Percentiles rank a stretch among this genome's conserved stretches.
phyloP scores from a whole-genome alignment of 257 asterid species.

The Petunia axillaris region DNA sequence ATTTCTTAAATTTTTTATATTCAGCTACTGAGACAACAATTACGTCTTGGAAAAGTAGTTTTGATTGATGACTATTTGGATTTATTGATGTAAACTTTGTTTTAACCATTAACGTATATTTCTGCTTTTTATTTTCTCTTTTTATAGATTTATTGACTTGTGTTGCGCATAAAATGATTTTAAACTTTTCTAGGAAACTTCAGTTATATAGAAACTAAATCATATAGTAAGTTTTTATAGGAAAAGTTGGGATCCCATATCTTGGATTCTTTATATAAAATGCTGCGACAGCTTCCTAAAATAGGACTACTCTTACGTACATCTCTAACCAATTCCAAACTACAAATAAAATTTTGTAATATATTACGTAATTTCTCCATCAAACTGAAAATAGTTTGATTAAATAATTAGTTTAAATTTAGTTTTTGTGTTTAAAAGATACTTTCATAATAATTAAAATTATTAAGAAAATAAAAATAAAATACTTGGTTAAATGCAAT shows the following conservation, averaged over 20 bases:
- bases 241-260: not conserved
- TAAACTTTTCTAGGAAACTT: not conserved
- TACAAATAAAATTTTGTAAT: too few relatives aligned
- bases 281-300: not conserved
- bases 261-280: not conserved
- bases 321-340: not conserved
- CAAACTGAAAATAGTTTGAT: too few relatives aligned
- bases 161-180: not conserved
- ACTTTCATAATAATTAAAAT: too few relatives aligned
- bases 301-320: not conserved
- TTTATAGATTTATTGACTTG: not conserved
- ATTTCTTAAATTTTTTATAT: not conserved
- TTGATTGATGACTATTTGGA: not conserved
- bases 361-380: too few relatives aligned
- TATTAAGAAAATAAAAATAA: too few relatives aligned
- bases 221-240: not conserved
- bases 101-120: too few relatives aligned
- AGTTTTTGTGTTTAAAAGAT: too few relatives aligned
- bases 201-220: not conserved
- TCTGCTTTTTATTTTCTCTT: not conserved
- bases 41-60: not conserved
- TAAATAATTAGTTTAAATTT: too few relatives aligned
- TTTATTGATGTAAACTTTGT: not conserved
- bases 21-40: not conserved
- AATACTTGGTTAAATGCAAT: too few relatives aligned